Base-by-base conservation (phyloP, 176 grass and related monocot genomes). In the Oryza punctata region DNA sequence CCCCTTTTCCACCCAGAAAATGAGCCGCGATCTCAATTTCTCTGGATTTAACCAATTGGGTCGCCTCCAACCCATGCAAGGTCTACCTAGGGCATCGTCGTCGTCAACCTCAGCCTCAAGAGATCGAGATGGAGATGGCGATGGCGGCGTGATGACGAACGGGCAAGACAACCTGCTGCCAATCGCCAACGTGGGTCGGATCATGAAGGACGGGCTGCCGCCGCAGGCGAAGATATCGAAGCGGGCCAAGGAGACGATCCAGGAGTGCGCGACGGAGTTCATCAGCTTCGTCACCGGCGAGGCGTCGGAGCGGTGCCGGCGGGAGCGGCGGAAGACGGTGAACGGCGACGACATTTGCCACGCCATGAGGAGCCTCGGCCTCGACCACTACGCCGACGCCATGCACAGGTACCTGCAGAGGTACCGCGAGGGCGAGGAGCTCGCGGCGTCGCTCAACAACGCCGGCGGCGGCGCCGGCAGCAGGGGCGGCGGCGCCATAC, bases 271-370 rank as follows among this genome's bases (percentile, higher is more conserved):
- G 30, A 88, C 94, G 0, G 94, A 97, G 89, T 91, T 97, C 43
- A 85, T 97, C 77, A 70, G 91, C 79, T 97, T 97, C 65, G 87
- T 97, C 75, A 91, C 89, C 1, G 91, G 87, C 43, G 91, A 97
- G 83, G 91, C 94, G 67, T 91, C 89, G 0, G 94, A 94, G 35
- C 75, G 85, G 47, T 97, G 94, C 82, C 87, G 77, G 13, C 81
- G 86, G 49, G 94, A 94, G 79, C 49, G 86, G 25, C 82, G 91
- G 57, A 97, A 97, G 89, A 94, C 87, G 3, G 79, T 97, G 41
- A 97, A 91, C 65, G 94, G 94, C 11, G 94, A 97, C 19, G 91
- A 97, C 75, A 82, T 97, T 37, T 94, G 91, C 79, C 81, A 87
- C 45, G 89, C 94, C 73, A 84, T 94, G 84, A 87, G 67, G 67